These are phyloP conservation scores for Carex kokanica DNA, from an alignment of 176 grass and related monocot species.

Conservation along the genomic window DNA sequence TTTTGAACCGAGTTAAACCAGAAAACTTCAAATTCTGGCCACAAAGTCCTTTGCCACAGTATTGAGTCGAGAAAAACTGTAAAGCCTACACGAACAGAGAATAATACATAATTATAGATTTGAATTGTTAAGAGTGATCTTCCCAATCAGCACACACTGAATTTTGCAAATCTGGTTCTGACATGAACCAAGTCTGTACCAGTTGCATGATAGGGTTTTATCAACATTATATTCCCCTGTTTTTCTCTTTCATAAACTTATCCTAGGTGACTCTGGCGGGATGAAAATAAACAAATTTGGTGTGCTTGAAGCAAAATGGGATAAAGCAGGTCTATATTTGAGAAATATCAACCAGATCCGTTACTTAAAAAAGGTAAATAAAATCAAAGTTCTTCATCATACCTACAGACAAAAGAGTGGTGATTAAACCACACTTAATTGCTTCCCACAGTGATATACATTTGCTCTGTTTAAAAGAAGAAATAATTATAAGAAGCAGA, in stretches of 20 bases:
- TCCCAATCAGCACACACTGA: conserved; percentile 1
- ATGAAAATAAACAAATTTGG: conserved; percentile 7
- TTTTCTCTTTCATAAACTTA: neutral
- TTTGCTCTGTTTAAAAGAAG: conserved; percentile 46
- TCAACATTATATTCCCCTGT: neutral
- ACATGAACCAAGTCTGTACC: neutral
- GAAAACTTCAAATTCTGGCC: conserved; percentile 97
- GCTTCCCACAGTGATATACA: conserved; percentile 66
- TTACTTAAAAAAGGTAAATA: neutral
- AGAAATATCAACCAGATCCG: neutral
- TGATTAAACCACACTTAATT: conserved; percentile 59
- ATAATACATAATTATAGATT: conserved; percentile 8
- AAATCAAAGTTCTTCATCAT: conserved; percentile 22
- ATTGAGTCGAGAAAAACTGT: conserved; percentile 67
- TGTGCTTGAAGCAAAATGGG: neutral
- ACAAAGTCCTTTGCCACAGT: conserved; percentile 82
- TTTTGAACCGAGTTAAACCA: conserved; percentile 98
- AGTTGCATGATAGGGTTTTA: neutral
- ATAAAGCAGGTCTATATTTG: neutral
- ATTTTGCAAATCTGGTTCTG: neutral
- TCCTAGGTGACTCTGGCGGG: neutral
- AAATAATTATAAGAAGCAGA: neutral
- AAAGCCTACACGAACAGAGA: conserved; percentile 44
- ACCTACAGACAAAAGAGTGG: conserved; percentile 61
- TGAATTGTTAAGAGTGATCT: neutral